phyloP scores from a whole-genome alignment of 768 basidiomycete species.

The Boletus reticulatus region DNA sequence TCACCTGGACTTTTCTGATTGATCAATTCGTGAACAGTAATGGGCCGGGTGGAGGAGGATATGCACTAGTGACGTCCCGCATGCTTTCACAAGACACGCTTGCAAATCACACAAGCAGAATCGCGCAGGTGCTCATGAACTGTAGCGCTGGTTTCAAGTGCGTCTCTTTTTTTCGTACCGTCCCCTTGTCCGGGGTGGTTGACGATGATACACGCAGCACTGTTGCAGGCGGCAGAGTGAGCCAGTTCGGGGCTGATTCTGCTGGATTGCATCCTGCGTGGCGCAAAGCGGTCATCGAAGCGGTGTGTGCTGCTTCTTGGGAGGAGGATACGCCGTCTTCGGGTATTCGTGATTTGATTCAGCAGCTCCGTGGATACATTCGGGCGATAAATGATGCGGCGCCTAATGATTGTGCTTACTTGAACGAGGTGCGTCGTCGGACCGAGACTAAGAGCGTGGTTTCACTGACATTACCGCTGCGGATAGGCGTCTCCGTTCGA shows the following conservation, averaged over 20 bases:
- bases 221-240: slow-evolving; percentile 45
- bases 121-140: slow-evolving; percentile 22
- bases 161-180: not conserved
- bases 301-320: slow-evolving; percentile 10
- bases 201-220: slow-evolving; percentile 29
- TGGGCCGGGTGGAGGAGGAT: slow-evolving; percentile 19
- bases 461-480: no score
- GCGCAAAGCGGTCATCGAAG: slow-evolving; percentile 36
- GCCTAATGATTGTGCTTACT: slow-evolving; percentile 14
- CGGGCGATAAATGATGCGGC: slow-evolving; percentile 15
- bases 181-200: not conserved
- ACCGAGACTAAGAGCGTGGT: no score
- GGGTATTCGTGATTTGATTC: slow-evolving; percentile 10
- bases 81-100: slow-evolving; percentile 33
- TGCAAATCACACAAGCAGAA: slow-evolving; percentile 17
- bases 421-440: not conserved
- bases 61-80: slow-evolving; percentile 20
- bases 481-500: slow-evolving; percentile 43
- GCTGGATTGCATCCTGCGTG: slow-evolving; percentile 48
- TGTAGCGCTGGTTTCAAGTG: not conserved
- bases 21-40: slow-evolving; percentile 7
- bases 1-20: not conserved
- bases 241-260: slow-evolving; percentile 33
- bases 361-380: slow-evolving; percentile 10
- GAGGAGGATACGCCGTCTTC: slow-evolving; percentile 11